Evolutionary conservation across 805 yeast species (phyloP), one percentile per base, ranked within the genome.

Genomic region (Ascoidea rubescens): DNA sequence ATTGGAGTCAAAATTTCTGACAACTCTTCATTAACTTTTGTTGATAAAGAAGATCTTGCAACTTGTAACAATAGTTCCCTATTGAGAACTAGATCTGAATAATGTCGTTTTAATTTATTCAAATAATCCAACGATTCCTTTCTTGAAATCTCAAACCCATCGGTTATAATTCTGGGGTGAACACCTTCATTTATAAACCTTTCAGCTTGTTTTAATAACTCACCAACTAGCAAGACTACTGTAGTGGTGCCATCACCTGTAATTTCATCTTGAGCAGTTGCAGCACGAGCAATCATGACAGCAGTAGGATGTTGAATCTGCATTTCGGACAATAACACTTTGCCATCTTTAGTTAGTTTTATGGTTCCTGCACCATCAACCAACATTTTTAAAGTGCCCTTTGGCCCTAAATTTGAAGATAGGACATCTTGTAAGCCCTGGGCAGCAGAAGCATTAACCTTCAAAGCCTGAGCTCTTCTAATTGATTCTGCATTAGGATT

Each of bases 211-310:
- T 87, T 87, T 65, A 93, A 75, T 55, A 93, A 72, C 67, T 91
- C 97, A 52, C 99, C 99, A 47, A 93, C 99, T 52, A 90, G 75
- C 56, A 95, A 74, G 48, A 90, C 91, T 52, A 93, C 99, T 1
- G 96, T 85, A 5, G 98, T 91, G 52, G 99, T 93, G 57, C 99
- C 99, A 68, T 93, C 99, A 50, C 99, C 99, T n/a, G 98, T 87
- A 64, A 93, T 88, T 68, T 93, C 99, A 67, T 93, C 99, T 69
- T 93, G 99, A 0, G 99, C 97, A 48, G 96, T 81, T 50, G 99
- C 99, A 12, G 98, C 99, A 58, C 98, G 78, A 2, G 99, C 96
- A 69, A 85, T 85, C 86, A 85, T 80, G 43, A 85, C 86, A 0
- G 95, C 95, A 4, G 95, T 86, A 8, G 95, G 95, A 56, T 85